Conservation (phyloP, 2,329 filamentous ascomycete genomes). For the Coccinonectria pachysandricola region DNA sequence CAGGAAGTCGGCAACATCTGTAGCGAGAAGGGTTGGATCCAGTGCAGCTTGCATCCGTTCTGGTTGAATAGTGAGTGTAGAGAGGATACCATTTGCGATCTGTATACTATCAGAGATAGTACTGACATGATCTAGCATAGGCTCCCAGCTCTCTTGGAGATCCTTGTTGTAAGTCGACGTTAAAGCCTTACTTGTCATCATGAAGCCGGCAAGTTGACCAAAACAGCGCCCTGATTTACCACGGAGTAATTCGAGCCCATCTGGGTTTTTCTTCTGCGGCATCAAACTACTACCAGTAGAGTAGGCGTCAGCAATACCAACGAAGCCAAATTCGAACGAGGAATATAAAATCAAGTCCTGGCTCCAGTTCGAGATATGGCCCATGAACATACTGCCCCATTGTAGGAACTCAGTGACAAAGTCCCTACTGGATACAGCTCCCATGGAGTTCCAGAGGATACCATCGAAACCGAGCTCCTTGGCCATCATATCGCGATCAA, state of each 20-base stretch:
- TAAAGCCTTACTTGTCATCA: conserved; percentile 51
- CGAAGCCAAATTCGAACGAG: conserved; percentile 14
- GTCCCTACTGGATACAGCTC: conserved; percentile 59
- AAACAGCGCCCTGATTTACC: conserved; percentile 18
- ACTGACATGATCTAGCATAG: conserved; percentile 65
- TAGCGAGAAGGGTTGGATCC: conserved; percentile 65
- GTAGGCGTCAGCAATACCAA: conserved; percentile 14
- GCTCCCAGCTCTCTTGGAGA: conserved; percentile 65
- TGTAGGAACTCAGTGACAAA: conserved; percentile 60
- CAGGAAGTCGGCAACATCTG: conserved; percentile 52
- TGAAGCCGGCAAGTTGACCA: conserved; percentile 42
- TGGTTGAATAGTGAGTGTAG: conserved; percentile 53
- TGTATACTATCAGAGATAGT: conserved; percentile 62
- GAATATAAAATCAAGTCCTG: conserved; percentile 58
- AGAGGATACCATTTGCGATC: conserved; percentile 64
- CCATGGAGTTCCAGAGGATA: conserved; percentile 60
- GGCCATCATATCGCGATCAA: conserved; percentile 22
- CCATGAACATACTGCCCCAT: conserved; percentile 60
- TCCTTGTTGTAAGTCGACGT: conserved; percentile 72
- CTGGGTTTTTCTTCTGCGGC: conserved; percentile 14
- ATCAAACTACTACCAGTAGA: conserved; percentile 13
- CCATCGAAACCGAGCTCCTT: conserved; percentile 63
- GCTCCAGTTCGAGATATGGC: conserved; percentile 60
- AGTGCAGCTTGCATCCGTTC: conserved; percentile 63
- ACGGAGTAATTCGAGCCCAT: conserved; percentile 16